Evolutionary conservation across 2,329 filamentous ascomycete species (phyloP).

Genomic region (Samsoniella hepiali): DNA sequence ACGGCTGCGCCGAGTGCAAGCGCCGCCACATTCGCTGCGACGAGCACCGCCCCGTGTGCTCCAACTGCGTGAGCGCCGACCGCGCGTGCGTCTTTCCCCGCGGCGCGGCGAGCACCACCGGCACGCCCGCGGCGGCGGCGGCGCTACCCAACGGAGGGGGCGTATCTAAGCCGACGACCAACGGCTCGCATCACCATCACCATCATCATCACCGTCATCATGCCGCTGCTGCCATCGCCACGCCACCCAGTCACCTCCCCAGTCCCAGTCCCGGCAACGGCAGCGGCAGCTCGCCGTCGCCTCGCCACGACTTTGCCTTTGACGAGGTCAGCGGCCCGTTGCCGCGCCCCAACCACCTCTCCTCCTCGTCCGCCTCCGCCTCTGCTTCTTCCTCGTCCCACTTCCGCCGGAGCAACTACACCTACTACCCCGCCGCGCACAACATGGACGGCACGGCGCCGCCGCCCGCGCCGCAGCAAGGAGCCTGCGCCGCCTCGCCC

Average conservation of each 20-base stretch:
- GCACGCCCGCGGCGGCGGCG: not conserved
- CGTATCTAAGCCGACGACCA: not conserved
- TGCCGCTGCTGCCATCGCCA: not conserved
- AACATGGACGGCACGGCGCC: not conserved
- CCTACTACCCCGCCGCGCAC: not conserved
- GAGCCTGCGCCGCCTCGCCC: slow-evolving; percentile 10
- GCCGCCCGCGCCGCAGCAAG: not conserved
- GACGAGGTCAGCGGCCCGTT: not conserved
- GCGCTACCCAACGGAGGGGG: not conserved
- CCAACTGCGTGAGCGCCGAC: slow-evolving; percentile 38
- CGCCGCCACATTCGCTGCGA: slow-evolving; percentile 43
- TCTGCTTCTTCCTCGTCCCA: not conserved
- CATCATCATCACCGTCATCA: not conserved
- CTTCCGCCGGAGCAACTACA: slow-evolving; percentile 14
- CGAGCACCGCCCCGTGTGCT: slow-evolving; percentile 38
- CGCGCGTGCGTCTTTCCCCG: slow-evolving; percentile 35
- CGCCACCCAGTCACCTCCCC: not conserved
- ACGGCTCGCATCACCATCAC: not conserved
- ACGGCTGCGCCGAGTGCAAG: slow-evolving; percentile 41
- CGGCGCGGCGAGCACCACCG: not conserved
- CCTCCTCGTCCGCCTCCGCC: no score
- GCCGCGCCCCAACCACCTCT: not conserved
- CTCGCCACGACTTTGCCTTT: not conserved
- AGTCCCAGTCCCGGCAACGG: slow-evolving; percentile 7
- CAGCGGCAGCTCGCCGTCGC: not conserved